Base-by-base conservation (phyloP, 176 grass and related monocot genomes). In the Tillandsia fasciculata region DNA sequence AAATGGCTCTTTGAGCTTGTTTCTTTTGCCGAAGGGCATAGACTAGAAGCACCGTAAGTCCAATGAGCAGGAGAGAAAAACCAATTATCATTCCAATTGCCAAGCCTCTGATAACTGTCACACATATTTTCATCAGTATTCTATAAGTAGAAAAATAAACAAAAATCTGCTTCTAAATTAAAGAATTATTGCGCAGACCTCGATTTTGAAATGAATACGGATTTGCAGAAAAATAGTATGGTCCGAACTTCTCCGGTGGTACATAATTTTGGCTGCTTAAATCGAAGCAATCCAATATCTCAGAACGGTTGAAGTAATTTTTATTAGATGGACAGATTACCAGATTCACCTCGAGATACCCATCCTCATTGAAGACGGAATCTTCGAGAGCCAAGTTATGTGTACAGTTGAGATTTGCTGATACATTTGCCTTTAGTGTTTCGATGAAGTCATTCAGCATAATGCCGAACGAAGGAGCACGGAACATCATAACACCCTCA, bases 251-350 rank as follows among this genome's bases (percentile, higher is more conserved):
- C 2, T 82, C 58, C 0, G 83, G 81, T 51, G 76, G 78, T 8
- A 59, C 69, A 82, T 78, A 85, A 50, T 23, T 73, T 59, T 79
- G 51, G 72, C 20, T 76, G 51, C 72, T 85, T 9, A 97, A 71
- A 78, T 87, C 71, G 61, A 90, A 79, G 76, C 79, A 83, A 50
- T 70, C 56, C 54, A 89, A 52, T 20, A 92, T 67, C 48, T 89
- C 77, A n/a, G 50, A 61, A 20, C 81, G 72, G 53, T 28, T 82
- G 68, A 97, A 90, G 33, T 48, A 80, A 64, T 68, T 76, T 71
- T 79, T 56, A 11, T 68, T 52, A 50, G 15, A 20, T 20, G 89
- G 86, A 64, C 89, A 97, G 1, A 88, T 27, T 63, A 0, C 78
- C 27, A 87, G 56, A 5, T 77, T 27, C 17, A 97, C 71, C 1